A percentile compares a stretch with the other conserved stretches of the same genome.
These are phyloP conservation scores for Arachnopeziza araneosa DNA, from an alignment of 2,329 filamentous ascomycete species.

Conservation along the genomic window DNA sequence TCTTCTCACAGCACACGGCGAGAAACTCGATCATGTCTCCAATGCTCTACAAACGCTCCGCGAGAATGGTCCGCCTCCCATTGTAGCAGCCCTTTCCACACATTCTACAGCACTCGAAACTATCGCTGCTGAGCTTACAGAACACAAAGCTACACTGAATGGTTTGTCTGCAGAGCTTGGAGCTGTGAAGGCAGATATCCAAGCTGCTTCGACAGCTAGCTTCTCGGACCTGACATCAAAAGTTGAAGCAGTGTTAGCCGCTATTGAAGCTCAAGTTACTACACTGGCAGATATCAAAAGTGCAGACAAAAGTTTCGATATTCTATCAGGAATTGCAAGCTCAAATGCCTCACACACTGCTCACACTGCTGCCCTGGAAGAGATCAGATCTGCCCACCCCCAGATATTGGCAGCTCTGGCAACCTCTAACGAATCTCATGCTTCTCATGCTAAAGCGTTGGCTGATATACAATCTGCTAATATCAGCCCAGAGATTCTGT, in stretches of 20 bases:
- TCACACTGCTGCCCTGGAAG: slow-evolving; percentile 10
- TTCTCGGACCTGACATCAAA: slow-evolving; percentile 16
- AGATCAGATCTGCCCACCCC: slow-evolving; percentile 2
- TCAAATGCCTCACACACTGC: slow-evolving; percentile 15
- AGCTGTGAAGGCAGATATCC: slow-evolving; percentile 19
- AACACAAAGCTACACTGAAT: slow-evolving; percentile 13
- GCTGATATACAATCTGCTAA: slow-evolving; percentile 5
- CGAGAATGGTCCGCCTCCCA: slow-evolving; percentile 12
- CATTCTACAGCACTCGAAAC: slow-evolving; percentile 18
- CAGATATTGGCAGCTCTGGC: slow-evolving; percentile 14
- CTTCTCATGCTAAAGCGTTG: slow-evolving; percentile 14
- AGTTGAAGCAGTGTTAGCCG: slow-evolving; percentile 15
- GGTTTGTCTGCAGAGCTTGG: slow-evolving; percentile 14
- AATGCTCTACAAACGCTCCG: slow-evolving; percentile 14
- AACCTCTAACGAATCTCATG: slow-evolving; percentile 21
- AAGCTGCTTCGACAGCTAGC: slow-evolving; percentile 10
- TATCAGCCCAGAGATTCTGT: slow-evolving; percentile 6
- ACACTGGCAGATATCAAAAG: slow-evolving; percentile 25
- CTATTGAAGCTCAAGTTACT: slow-evolving; percentile 20
- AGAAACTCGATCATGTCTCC: slow-evolving; percentile 25
- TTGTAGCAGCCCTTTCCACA: slow-evolving; percentile 11
- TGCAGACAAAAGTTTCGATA: slow-evolving; percentile 18
- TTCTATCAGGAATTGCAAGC: slow-evolving; percentile 16
- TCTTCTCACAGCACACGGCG: slow-evolving; percentile 17
- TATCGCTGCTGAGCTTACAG: slow-evolving; percentile 19